Base-by-base conservation (phyloP, 2,329 filamentous ascomycete species). In the Ophiostoma ips region DNA sequence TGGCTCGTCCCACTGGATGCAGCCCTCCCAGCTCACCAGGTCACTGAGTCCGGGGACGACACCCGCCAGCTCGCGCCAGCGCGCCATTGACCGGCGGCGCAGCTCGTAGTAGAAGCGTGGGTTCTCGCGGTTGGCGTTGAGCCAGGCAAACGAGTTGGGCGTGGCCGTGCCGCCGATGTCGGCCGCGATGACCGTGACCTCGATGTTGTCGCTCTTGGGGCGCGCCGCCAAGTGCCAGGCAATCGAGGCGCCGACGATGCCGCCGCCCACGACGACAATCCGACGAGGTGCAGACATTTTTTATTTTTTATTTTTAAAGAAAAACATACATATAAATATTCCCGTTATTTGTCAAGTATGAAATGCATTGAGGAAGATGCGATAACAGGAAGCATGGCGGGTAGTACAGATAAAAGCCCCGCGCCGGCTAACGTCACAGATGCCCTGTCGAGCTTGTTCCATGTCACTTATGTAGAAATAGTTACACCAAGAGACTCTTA, bases 71-170 rank as follows among this genome's bases (percentile, higher is more conserved):
- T 54, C 52, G 24, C 43, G 53, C 61, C 61, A 64, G 35, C 52
- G 53, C 2, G 53, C 50, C 52, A 64, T 55, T 13, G 62, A 64
- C 9, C 59, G 59, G 12, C 50, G 52, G 19, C 62, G 59, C 33
- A 62, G 56, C 30, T 63, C 58, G 40, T 59, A 62, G 55, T 63
- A 63, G 44, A 55, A 54, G 33, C 52, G 56, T 2, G 58, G 53
- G 46, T 63, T 59, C 44, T 50, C 49, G 36, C 55, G 55, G 44
- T 58, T 58, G 33, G 62, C 61, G 35, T 63, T 64, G 49, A 63
- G 57, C 61, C 62, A 64, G 34, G 61, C 55, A 52, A 64, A 64
- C 7, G 60, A 63, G 53, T 59, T 57, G 24, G 61, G 60, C 15
- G 60, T 63, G 15, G 61, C 61, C 8, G 55, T 57, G 50, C 61